These are phyloP conservation scores for Strobilomyces dryophilus DNA, from an alignment of 768 basidiomycete genomes.

Conservation along the genomic window DNA sequence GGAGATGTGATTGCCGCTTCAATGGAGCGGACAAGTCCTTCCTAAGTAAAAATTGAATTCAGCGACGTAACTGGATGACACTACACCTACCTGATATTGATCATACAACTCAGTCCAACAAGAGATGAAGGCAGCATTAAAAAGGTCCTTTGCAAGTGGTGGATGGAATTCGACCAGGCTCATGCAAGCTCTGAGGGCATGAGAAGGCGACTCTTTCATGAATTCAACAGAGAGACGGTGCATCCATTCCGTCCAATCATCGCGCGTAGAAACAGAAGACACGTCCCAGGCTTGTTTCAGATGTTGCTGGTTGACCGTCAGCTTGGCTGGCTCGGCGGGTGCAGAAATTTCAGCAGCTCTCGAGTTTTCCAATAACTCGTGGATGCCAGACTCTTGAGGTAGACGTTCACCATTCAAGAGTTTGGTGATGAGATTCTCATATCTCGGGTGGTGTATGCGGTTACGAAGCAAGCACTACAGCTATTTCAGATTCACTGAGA, in stretches of 20 bases:
- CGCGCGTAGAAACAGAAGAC: conserved; percentile 65
- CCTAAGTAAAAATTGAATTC: conserved; percentile 44
- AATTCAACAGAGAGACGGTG: conserved; percentile 89
- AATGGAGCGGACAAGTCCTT: conserved; percentile 89
- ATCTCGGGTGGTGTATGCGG: conserved; percentile 74
- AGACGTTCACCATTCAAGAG: conserved; percentile 89
- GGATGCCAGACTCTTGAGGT: conserved; percentile 74
- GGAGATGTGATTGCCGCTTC: conserved; percentile 78
- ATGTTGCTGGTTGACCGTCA: conserved; percentile 95
- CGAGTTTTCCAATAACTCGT: conserved; percentile 65
- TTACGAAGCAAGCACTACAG: conserved; percentile 69
- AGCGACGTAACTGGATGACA: not conserved
- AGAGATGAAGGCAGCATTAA: conserved; percentile 97
- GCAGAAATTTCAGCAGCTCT: conserved; percentile 73
- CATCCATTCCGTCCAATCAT: conserved; percentile 97
- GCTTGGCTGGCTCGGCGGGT: conserved; percentile 80
- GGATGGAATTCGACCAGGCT: conserved; percentile 88
- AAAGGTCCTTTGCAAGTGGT: conserved; percentile 89
- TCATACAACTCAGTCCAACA: conserved; percentile 97
- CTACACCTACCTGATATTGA: conserved; percentile 75
- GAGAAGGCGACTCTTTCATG: conserved; percentile 97
- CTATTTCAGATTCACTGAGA: conserved; percentile 1
- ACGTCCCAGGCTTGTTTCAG: conserved; percentile 96
- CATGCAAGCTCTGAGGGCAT: conserved; percentile 96
- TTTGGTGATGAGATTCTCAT: conserved; percentile 85